Evolutionary conservation across 75 land plant species (phyloP).

Genomic region (Ceratopteris richardii): DNA sequence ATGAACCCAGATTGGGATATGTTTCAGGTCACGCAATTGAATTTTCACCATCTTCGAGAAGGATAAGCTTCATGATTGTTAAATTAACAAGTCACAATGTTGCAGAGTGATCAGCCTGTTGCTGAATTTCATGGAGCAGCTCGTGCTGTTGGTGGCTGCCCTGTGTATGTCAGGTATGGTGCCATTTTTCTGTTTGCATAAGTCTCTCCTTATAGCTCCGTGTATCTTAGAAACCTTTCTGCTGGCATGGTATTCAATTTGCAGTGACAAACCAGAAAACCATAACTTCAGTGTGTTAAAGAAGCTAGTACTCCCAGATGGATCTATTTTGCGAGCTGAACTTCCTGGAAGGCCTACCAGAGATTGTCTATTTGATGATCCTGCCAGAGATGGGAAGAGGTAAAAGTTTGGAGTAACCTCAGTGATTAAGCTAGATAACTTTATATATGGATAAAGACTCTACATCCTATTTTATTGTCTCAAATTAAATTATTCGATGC

Average conservation of each 20-base stretch:
- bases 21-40: slow-evolving; percentile 62
- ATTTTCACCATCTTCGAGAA: slow-evolving; percentile 16
- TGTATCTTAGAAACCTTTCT: not conserved
- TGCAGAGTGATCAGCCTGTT: slow-evolving; percentile 78
- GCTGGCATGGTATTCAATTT: slow-evolving; percentile 5
- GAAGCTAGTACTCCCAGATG: slow-evolving; percentile 80
- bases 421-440: not conserved
- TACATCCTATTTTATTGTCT: not conserved
- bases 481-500: not conserved
- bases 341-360: slow-evolving; percentile 82
- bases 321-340: slow-evolving; percentile 63
- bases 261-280: slow-evolving; percentile 77
- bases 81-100: too few relatives aligned
- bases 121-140: slow-evolving; percentile 97
- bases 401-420: slow-evolving; percentile 14
- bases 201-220: slow-evolving; percentile 24
- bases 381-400: slow-evolving; percentile 74
- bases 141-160: slow-evolving; percentile 86
- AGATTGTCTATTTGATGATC: slow-evolving; percentile 73
- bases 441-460: not conserved
- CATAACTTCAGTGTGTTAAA: slow-evolving; percentile 70
- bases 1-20: slow-evolving; percentile 99
- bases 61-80: not conserved
- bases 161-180: slow-evolving; percentile 81
- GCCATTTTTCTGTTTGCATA: slow-evolving; percentile 4